A percentile compares a stretch with the other conserved stretches of the same genome.
Conservation (phyloP, 345 rosid species). For the Lumnitzera racemosa region DNA sequence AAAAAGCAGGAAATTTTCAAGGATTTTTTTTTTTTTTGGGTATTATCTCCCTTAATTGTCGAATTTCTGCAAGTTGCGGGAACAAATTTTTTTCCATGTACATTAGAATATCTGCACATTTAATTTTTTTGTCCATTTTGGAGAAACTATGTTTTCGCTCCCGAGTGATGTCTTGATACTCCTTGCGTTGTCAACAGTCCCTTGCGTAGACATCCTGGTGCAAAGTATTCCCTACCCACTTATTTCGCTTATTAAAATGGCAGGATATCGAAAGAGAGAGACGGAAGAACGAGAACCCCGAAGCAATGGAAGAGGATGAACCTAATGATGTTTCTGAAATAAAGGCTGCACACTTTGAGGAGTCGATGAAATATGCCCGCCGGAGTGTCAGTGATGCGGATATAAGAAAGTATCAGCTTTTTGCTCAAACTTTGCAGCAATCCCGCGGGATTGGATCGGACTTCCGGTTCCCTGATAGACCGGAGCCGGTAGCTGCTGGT, state of each 20-base stretch:
- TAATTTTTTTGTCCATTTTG: no score
- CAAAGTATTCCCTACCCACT: neutral
- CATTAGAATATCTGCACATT: no score
- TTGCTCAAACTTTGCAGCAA: conserved; percentile 91
- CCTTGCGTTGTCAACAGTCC: no score
- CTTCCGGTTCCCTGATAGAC: conserved; percentile 61
- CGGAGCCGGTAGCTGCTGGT: conserved; percentile 49
- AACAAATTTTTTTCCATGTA: no score
- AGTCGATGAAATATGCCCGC: conserved; percentile 84
- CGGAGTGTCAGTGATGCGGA: conserved; percentile 91
- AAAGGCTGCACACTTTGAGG: conserved; percentile 79
- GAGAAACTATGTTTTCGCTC: no score
- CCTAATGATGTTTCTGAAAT: conserved; percentile 78
- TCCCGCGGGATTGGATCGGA: conserved; percentile 80
- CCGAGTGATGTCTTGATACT: no score
- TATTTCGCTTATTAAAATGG: neutral
- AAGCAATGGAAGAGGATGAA: conserved; percentile 91
- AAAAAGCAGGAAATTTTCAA: no score
- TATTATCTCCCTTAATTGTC: no score
- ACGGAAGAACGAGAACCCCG: conserved; percentile 65
- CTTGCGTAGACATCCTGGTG: no score
- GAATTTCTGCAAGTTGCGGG: no score
- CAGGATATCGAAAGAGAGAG: conserved; percentile 90
- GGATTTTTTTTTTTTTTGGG: no score
- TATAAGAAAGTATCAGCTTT: conserved; percentile 83